Conservation (phyloP, 164 flowering plant species). For the Nelumbo lutea region DNA sequence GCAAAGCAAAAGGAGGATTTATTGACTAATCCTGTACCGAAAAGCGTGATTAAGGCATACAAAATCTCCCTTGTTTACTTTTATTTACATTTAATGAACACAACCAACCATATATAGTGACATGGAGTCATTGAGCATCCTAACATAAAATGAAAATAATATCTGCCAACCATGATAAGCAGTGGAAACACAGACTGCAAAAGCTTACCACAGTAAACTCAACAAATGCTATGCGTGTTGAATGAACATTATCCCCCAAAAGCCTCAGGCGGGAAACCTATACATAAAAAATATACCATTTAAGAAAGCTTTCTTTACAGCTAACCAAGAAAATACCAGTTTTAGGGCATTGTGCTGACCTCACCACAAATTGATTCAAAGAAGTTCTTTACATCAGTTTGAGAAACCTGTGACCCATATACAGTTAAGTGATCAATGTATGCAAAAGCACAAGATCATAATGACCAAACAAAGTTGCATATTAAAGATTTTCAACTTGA, state of each 20-base stretch:
- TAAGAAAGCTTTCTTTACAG: not conserved
- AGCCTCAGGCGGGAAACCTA: constrained; percentile 79
- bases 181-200: not conserved
- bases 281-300: constrained; percentile 7
- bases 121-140: not conserved
- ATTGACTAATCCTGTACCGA: too few relatives aligned
- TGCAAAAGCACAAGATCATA: not conserved
- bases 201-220: constrained; percentile 57
- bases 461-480: not conserved
- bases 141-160: not conserved
- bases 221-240: constrained; percentile 78
- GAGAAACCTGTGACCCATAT: constrained; percentile 60
- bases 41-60: too few relatives aligned
- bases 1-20: too few relatives aligned
- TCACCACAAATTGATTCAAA: constrained; percentile 91
- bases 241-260: constrained; percentile 69
- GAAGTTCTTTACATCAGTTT: constrained; percentile 77
- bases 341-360: constrained; percentile 35
- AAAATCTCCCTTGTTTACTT: too few relatives aligned
- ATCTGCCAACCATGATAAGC: not conserved
- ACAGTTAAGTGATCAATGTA: not conserved
- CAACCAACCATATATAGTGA: not conserved
- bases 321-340: constrained; percentile 3
- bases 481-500: not conserved
- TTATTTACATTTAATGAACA: too few relatives aligned